These are phyloP conservation scores for Wickerhamiella spandovensis DNA, from an alignment of 805 yeast species.

Conservation along the genomic window DNA sequence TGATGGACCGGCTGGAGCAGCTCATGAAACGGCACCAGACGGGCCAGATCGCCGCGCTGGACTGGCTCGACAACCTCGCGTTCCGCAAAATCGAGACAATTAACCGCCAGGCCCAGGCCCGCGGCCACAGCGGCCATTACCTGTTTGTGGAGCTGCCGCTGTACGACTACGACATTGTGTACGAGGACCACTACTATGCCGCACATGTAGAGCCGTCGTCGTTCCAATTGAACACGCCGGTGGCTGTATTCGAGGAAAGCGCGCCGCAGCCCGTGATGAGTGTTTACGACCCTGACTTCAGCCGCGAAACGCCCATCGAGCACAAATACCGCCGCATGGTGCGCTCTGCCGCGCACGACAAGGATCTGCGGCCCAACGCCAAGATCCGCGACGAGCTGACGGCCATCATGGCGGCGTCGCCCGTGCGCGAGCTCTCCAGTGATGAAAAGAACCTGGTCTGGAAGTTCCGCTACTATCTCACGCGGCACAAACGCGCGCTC, in stretches of 20 bases:
- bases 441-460: conserved; percentile 79
- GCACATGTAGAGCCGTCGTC: conserved; percentile 11
- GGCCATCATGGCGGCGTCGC: conserved; percentile 59
- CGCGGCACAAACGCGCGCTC: conserved; percentile 52
- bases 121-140: conserved; percentile 21
- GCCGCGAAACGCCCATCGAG: conserved; percentile 69
- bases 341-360: conserved; percentile 57
- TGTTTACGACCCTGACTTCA: conserved; percentile 60
- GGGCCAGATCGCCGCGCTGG: conserved; percentile 46
- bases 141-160: conserved; percentile 45
- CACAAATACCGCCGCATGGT: conserved; percentile 73
- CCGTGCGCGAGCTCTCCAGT: conserved; percentile 67
- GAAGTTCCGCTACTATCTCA: conserved; percentile 75
- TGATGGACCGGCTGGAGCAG: conserved; percentile 38
- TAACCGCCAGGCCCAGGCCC: conserved; percentile 14
- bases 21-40: conserved; percentile 49
- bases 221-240: conserved; percentile 17
- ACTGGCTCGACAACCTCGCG: conserved; percentile 66
- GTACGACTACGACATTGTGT: conserved; percentile 62
- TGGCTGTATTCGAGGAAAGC: conserved; percentile 16
- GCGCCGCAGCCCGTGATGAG: conserved; percentile 17
- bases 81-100: conserved; percentile 39
- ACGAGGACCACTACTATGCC: conserved; percentile 39
- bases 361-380: conserved; percentile 79
- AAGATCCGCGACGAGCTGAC: conserved; percentile 62